These are phyloP conservation scores for Carpinus fangiana DNA, from an alignment of 306 rosid species.

Conservation along the genomic window DNA sequence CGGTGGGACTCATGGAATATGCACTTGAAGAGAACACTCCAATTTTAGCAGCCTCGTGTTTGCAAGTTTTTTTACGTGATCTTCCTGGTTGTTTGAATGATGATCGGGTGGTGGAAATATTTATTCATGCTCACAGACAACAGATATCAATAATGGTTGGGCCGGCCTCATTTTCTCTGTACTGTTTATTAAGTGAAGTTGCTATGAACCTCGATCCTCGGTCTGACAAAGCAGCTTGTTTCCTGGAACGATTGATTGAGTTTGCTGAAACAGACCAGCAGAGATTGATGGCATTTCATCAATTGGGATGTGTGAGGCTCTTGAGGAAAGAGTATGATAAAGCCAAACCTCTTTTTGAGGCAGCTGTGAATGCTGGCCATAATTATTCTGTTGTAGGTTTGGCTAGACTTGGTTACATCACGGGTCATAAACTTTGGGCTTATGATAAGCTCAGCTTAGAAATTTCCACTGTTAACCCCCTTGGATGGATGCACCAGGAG, in stretches of 20 bases:
- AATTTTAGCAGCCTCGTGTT: slow-evolving; percentile 76
- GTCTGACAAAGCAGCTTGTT: slow-evolving; percentile 70
- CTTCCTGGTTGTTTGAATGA: slow-evolving; percentile 73
- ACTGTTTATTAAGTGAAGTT: slow-evolving; percentile 83
- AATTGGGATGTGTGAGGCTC: slow-evolving; percentile 71
- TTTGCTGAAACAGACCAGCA: slow-evolving; percentile 70
- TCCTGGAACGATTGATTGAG: slow-evolving; percentile 64
- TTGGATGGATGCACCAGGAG: slow-evolving; percentile 95
- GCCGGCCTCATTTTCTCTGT: slow-evolving; percentile 67
- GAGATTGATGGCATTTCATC: slow-evolving; percentile 68
- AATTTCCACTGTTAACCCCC: slow-evolving; percentile 52
- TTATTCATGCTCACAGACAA: slow-evolving; percentile 57
- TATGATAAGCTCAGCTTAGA: slow-evolving; percentile 71
- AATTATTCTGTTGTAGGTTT: slow-evolving; percentile 75
- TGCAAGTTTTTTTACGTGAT: slow-evolving; percentile 75
- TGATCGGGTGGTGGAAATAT: slow-evolving; percentile 58
- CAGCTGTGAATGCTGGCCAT: slow-evolving; percentile 79
- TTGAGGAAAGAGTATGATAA: slow-evolving; percentile 75
- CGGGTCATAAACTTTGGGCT: slow-evolving; percentile 64
- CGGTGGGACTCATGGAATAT: slow-evolving; percentile 76
- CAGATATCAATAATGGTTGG: slow-evolving; percentile 72
- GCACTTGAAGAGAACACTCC: slow-evolving; percentile 71
- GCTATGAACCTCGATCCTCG: slow-evolving; percentile 61
- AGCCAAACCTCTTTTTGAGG: slow-evolving; percentile 65
- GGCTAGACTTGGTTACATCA: slow-evolving; percentile 62